A percentile compares a stretch with the other conserved stretches of the same genome.
Conservation (phyloP, 768 basidiomycete genomes). For the Lactarius deliciosus region DNA sequence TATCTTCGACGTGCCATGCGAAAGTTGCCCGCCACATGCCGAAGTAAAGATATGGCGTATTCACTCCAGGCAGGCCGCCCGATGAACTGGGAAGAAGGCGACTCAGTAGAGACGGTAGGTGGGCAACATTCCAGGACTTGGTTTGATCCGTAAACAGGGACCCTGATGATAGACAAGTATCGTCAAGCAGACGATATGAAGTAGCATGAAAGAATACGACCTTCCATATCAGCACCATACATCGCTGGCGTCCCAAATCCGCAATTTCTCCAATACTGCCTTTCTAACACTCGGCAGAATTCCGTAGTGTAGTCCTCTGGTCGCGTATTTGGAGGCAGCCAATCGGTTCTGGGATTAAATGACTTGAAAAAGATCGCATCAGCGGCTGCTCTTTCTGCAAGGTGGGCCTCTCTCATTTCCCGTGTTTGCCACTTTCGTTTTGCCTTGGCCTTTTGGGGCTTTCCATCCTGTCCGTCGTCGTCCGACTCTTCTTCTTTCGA, state of each 20-base stretch:
- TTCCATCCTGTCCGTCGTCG: constrained; percentile 32
- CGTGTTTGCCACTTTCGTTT: constrained; percentile 45
- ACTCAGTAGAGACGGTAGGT: constrained; percentile 81
- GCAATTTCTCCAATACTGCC: constrained; percentile 90
- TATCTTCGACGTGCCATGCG: constrained; percentile 99
- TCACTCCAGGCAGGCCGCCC: constrained; percentile 88
- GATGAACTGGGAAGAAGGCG: constrained; percentile 68
- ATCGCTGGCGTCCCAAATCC: constrained; percentile 87
- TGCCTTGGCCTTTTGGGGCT: constrained; percentile 39
- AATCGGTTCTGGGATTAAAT: constrained; percentile 72
- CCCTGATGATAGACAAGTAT: constrained; percentile 38
- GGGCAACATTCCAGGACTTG: constrained; percentile 90
- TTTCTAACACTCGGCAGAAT: constrained; percentile 83
- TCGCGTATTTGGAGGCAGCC: constrained; percentile 76
- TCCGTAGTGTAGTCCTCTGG: constrained; percentile 82
- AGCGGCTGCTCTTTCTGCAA: constrained; percentile 46
- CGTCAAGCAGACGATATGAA: not conserved
- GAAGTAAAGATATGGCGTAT: constrained; percentile 96
- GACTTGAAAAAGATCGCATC: constrained; percentile 59
- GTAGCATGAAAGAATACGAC: constrained; percentile 42
- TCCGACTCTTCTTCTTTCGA: constrained; percentile 28
- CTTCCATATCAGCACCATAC: constrained; percentile 97
- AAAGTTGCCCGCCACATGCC: constrained; percentile 99
- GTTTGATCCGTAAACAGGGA: constrained; percentile 75
- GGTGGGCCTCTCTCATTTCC: constrained; percentile 47